Conservation (phyloP, 441 rosid species). For the Erysimum cheiri region DNA sequence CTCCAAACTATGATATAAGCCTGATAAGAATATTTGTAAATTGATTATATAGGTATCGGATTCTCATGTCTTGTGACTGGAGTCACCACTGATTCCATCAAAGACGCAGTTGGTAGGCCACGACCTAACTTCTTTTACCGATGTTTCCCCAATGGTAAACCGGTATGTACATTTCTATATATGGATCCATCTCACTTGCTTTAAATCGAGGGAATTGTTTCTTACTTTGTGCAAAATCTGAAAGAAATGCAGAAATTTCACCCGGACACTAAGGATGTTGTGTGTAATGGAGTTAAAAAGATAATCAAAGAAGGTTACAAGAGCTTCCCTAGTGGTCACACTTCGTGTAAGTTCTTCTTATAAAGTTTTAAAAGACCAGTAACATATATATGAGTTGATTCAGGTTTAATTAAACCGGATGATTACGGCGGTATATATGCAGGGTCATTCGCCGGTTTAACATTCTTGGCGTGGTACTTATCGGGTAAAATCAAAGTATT, state of each 20-base stretch:
- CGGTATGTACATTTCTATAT: constrained; percentile 48
- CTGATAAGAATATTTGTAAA: not conserved
- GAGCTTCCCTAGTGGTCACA: constrained; percentile 68
- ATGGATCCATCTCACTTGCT: not conserved
- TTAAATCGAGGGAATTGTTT: not conserved
- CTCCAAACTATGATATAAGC: not conserved
- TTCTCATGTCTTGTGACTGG: constrained; percentile 53
- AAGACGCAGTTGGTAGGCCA: constrained; percentile 62
- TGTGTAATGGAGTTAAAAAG: constrained; percentile 51
- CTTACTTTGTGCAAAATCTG: constrained; percentile 22
- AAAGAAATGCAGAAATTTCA: constrained; percentile 47
- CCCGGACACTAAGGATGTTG: constrained; percentile 45
- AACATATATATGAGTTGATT: not conserved
- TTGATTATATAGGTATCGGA: constrained; percentile 46
- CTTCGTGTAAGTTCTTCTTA: constrained; percentile 50
- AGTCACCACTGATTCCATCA: constrained; percentile 61
- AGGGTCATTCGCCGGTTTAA: constrained; percentile 70
- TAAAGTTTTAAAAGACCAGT: not conserved
- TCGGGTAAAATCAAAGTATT: constrained; percentile 63
- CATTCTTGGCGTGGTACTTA: constrained; percentile 56
- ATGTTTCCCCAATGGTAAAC: constrained; percentile 58
- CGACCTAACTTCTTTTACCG: constrained; percentile 64
- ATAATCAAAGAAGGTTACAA: constrained; percentile 60
- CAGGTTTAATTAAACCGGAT: not conserved
- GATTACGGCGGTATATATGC: not conserved